Evolutionary conservation across 495 filamentous ascomycete species (phyloP), one percentile per base, ranked within the genome.

Genomic region (Penicillium dipodomyicola): DNA sequence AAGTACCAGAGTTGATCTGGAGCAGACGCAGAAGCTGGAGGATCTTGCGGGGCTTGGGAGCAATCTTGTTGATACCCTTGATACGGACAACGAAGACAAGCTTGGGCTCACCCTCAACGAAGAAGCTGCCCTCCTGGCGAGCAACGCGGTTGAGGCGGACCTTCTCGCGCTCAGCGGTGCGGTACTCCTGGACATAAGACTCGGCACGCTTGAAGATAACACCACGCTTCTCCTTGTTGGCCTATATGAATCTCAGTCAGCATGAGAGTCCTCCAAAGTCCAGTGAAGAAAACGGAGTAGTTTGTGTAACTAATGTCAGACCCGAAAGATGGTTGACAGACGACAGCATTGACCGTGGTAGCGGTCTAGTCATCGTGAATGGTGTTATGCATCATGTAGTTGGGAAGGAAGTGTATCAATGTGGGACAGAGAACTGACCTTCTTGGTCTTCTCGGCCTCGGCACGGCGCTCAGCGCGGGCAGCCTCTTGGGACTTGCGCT

Each of bases 61-160:
- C 85, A 66, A 98, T 97, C 88, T 98, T 97, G 88, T 97, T 97
- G 91, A 98, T 98, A 96, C 94, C 94, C 89, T 98, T 98, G 85
- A 98, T 97, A 80, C 94, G 95, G 81, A 97, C 79, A 71, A 98
- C 87, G 78, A 98, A 98, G 85, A 92, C 90, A 62, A 98, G 82
- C 84, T 96, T 96, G 76, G 89, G 83, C 87, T 98, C 91, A 56
- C 88, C 92, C 56, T 88, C 84, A 64, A 98, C 87, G 79, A 94
- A 90, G 88, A 89, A 95, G 74, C 85, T 89, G 75, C 91, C 92
- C 71, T 93, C 85, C 79, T 92, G 82, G 84, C 95, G 96, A 71
- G 91, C 88, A 61, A 89, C 76, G 59, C 94, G 92, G 64, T 79
- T 72, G 40, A 97, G 90, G 69, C 93, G 91, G 78, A 97, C 87